phyloP scores from a whole-genome alignment of 805 yeast genomes.

The Hanseniaspora guilliermondii region DNA sequence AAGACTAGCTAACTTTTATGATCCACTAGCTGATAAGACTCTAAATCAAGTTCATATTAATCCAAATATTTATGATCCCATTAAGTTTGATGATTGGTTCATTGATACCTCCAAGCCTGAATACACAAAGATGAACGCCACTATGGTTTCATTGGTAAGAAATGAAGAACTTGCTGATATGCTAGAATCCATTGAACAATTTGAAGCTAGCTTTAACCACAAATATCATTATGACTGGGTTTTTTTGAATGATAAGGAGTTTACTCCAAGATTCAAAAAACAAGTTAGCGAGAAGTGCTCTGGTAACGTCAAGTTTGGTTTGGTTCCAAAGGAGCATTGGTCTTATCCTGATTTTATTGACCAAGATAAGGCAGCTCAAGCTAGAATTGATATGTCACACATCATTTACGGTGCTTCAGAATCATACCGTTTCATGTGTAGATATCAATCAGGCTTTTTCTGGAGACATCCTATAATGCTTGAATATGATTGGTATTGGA shows the following conservation, averaged over 20 bases:
- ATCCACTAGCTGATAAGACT: background rate
- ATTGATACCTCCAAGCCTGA: background rate
- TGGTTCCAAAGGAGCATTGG: constrained; percentile 55
- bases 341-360: constrained; percentile 56
- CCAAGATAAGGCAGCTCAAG: constrained; percentile 34
- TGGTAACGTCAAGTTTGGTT: constrained; percentile 52
- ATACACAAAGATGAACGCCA: constrained; percentile 39
- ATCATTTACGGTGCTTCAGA: constrained; percentile 49
- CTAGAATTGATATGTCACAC: constrained; percentile 32
- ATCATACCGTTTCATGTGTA: constrained; percentile 58
- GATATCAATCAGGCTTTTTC: constrained; percentile 43
- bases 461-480: constrained; percentile 45
- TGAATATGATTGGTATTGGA: constrained; percentile 60
- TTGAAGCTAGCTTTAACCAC: constrained; percentile 55
- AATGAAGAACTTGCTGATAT: constrained; percentile 50
- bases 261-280: constrained; percentile 42
- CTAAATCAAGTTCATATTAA: background rate
- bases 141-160: constrained; percentile 58
- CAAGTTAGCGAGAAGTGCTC: constrained; percentile 40
- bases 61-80: constrained; percentile 9
- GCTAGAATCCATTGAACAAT: constrained; percentile 45
- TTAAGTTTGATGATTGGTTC: constrained; percentile 12
- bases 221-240: constrained; percentile 65
- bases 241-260: constrained; percentile 58
- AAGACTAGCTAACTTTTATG: constrained; percentile 9